Evolutionary conservation across 1,139 yeast genomes (phyloP), one percentile per base, ranked within the genome.

Genomic region (Starmera stellimalicola): DNA sequence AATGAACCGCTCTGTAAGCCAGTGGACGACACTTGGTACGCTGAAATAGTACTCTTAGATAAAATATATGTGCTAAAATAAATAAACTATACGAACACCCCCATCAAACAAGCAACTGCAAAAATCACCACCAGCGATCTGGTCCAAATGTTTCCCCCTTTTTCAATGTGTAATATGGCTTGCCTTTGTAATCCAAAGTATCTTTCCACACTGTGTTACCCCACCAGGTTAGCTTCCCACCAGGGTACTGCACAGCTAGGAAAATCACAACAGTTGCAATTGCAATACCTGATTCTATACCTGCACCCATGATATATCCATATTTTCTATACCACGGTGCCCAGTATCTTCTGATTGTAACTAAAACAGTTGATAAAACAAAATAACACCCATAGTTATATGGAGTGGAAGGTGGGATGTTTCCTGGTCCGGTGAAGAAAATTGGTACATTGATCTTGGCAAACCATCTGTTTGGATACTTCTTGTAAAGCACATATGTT

Each of bases 281-380:
- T 3, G 76, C 76, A 26, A 69, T 72, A 11, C 81, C 82, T 3
- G 78, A 73, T 18, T 72, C 69, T n/a, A 76, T 56, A 2, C 72
- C 80, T 40, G 76, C 68, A 25, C 69, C 70, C 54, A 57, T 52
- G 54, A 59, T 54, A 41, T 34, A 57, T n/a, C 48, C 59, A 39
- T 62, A 63, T 44, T 64, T 63, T 23, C 59, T 64, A 59, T 67
- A 53, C 71, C 71, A 62, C 6, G 33, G 40, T 15, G 58, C 52
- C 51, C 51, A 52, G 22, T 34, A 38, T 29, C 36, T 48, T 36
- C 49, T 50, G 10, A 57, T 44, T 6, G 40, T 39, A 2, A 47
- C 40, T 33, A 59, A 56, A 19, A 64, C 42, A 33, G 63, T 64
- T 14, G 70, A 56, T 8, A 71, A 67, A 2, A 64, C 64, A 11